Evolutionary conservation across 306 rosid genomes (phyloP), one percentile per base, ranked within the genome.

Genomic region (Dalbergia cultrata): DNA sequence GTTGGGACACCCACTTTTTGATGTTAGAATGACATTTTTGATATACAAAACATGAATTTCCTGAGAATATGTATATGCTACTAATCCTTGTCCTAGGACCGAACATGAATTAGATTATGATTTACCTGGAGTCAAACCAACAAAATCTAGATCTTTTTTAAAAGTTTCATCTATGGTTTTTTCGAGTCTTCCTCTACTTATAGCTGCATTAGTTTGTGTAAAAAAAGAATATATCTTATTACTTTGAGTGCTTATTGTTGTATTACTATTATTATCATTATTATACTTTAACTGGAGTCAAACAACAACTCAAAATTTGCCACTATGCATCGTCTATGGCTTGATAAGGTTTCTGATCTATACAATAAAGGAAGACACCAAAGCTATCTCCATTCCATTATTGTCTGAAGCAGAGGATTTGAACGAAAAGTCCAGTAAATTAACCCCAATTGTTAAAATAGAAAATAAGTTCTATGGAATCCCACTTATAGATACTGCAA

Each of bases 361-460:
- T 68, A 19, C 85, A 92, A 97, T 74, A 35, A 90, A 79, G 82
- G 93, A 86, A 41, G 96, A 89, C 53, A 57, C 65, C 9, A 93
- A 83, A 83, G 72, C 89, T 65, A 64, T 83, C 10, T 53, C 83
- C 3, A 64, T 69, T 76, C 93, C 93, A 66, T 54, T 83, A 39
- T 68, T 88, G 82, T n/a, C 85, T 62, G 92, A 87, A 56, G 79
- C 59, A 5, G 97, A 87, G 35, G 91, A 92, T 16, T 11, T 80
- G 45, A 50, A 72, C 58, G 90, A 91, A 12, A 91, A 88, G 49
- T 31, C 22, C 60, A 22, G 31, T 22, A 63, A 12, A 4, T 37
- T 37, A 37, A 56, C 66, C 66, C 52, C 66, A 7, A 2, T 18
- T 19, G 39, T 19, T 21, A 0, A 41, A 73, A 39, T 5, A 57